Percentiles rank a stretch among this genome's conserved stretches.
These are phyloP conservation scores for Austroboletus eburneus DNA, from an alignment of 768 basidiomycete species.

Conservation along the genomic window DNA sequence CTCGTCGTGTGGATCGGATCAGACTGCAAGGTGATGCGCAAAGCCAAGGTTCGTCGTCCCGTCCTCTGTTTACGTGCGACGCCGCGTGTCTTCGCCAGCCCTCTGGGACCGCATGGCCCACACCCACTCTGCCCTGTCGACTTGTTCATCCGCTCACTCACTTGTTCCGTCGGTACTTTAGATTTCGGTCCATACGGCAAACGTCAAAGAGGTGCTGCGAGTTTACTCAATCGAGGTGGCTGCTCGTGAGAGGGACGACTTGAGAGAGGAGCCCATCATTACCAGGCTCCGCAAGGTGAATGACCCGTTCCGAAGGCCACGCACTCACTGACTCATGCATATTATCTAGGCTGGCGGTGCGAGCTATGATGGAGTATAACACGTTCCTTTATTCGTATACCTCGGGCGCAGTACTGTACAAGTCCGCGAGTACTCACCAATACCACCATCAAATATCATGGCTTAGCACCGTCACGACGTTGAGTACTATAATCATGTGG, in stretches of 20 bases:
- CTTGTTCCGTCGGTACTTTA: constrained; percentile 31
- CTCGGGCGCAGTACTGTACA: constrained; percentile 9
- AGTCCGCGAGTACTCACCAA: constrained; percentile 10
- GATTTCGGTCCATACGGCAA: constrained; percentile 89
- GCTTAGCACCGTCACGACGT: constrained; percentile 21
- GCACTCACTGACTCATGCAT: constrained; percentile 10
- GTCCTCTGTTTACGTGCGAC: constrained; percentile 15
- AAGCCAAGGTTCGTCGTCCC: constrained; percentile 66
- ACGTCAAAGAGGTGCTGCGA: constrained; percentile 79
- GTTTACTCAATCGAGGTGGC: constrained; percentile 85
- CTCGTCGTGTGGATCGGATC: constrained; percentile 82
- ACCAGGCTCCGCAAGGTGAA: constrained; percentile 75
- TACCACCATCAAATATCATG: constrained; percentile 19
- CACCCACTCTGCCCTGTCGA: constrained; percentile 20
- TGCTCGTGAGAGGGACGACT: constrained; percentile 76
- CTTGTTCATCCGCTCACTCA: constrained; percentile 27
- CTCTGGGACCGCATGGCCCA: constrained; percentile 14
- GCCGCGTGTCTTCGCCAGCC: constrained; percentile 13
- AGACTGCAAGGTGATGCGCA: constrained; percentile 84
- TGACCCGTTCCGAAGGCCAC: constrained; percentile 9
- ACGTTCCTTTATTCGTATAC: constrained; percentile 13
- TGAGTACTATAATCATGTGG: constrained; percentile 3
- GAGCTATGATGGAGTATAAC: constrained; percentile 80
- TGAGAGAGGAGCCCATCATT: constrained; percentile 86
- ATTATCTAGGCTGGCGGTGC: constrained; percentile 72